These are phyloP conservation scores for Plantago coronopus DNA, from an alignment of 305 asterid species.

Conservation along the genomic window DNA sequence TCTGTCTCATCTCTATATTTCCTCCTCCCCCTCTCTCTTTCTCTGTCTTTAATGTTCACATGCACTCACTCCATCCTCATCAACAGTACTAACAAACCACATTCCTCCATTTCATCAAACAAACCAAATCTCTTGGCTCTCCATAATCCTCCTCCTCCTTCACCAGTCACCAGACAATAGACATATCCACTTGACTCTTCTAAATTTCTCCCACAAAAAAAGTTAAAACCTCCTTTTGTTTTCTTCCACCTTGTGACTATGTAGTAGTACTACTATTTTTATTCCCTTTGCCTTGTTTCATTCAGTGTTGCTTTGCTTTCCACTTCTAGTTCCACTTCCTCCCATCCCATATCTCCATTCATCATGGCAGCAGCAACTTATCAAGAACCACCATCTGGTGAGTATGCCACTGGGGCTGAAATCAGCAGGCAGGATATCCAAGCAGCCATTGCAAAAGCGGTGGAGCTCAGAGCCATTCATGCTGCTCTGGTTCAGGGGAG, in stretches of 20 bases:
- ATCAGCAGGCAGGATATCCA: constrained; percentile 53
- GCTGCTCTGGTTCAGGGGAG: constrained; percentile 70
- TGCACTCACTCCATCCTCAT: constrained; percentile 41
- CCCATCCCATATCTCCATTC: not conserved
- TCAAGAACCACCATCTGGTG: constrained; percentile 11
- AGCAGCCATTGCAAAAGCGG: constrained; percentile 79
- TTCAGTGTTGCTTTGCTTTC: not conserved
- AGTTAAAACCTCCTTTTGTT: constrained; percentile 22
- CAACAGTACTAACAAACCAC: constrained; percentile 37
- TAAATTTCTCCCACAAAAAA: constrained; percentile 33
- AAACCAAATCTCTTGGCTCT: constrained; percentile 35
- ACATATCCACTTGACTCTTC: constrained; percentile 26
- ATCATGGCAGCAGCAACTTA: constrained; percentile 34
- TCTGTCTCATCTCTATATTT: not conserved
- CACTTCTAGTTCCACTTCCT: too few relatives aligned
- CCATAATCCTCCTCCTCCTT: constrained; percentile 28
- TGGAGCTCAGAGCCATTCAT: constrained; percentile 93
- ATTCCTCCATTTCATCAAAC: constrained; percentile 24
- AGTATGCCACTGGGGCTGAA: constrained; percentile 16
- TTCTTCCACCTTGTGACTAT: constrained; percentile 6
- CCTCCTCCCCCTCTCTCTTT: constrained; percentile 12
- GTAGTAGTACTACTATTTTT: not conserved
- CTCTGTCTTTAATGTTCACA: constrained; percentile 35
- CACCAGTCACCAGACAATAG: not conserved
- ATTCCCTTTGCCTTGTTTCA: constrained; percentile 11